phyloP scores from a whole-genome alignment of 2,329 filamentous ascomycete genomes.

The Beauveria sp. region DNA sequence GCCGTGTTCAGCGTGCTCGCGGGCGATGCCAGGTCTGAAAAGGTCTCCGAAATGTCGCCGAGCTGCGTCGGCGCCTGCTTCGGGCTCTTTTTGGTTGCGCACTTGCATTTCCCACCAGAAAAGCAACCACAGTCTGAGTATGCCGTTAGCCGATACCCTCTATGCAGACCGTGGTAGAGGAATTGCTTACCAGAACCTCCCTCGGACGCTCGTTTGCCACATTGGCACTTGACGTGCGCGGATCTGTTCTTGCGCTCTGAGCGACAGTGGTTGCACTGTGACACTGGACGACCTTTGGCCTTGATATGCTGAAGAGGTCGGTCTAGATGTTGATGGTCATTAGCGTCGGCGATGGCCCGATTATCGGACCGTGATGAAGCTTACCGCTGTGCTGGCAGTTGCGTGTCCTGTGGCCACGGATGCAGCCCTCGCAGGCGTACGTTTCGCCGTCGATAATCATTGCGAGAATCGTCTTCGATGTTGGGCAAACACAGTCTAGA shows the following conservation, averaged over 20 bases:
- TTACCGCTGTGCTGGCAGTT: slow-evolving; percentile 10
- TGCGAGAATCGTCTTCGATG: neutral
- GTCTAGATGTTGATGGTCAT: neutral
- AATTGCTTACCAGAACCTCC: neutral
- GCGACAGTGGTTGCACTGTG: slow-evolving; percentile 11
- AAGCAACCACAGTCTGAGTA: slow-evolving; percentile 2
- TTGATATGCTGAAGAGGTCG: slow-evolving; percentile 8
- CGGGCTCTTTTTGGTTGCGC: slow-evolving; percentile 11
- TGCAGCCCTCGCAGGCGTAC: slow-evolving; percentile 9
- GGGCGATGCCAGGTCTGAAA: neutral
- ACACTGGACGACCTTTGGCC: slow-evolving; percentile 5
- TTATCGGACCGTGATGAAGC: slow-evolving; percentile 16
- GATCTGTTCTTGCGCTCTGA: slow-evolving; percentile 7
- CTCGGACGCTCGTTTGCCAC: slow-evolving; percentile 49
- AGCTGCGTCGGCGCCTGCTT: neutral
- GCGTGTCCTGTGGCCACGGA: slow-evolving; percentile 10
- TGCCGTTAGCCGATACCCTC: neutral
- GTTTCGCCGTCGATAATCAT: slow-evolving; percentile 12
- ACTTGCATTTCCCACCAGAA: slow-evolving; percentile 3
- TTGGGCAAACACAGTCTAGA: too few relatives aligned
- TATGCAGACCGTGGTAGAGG: neutral
- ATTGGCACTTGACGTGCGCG: slow-evolving; percentile 29
- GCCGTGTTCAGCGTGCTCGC: neutral
- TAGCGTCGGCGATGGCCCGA: neutral
- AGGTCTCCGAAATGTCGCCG: neutral